Conservation (phyloP, 1,284 basidiomycete species). For the Heterobasidion annosum region DNA sequence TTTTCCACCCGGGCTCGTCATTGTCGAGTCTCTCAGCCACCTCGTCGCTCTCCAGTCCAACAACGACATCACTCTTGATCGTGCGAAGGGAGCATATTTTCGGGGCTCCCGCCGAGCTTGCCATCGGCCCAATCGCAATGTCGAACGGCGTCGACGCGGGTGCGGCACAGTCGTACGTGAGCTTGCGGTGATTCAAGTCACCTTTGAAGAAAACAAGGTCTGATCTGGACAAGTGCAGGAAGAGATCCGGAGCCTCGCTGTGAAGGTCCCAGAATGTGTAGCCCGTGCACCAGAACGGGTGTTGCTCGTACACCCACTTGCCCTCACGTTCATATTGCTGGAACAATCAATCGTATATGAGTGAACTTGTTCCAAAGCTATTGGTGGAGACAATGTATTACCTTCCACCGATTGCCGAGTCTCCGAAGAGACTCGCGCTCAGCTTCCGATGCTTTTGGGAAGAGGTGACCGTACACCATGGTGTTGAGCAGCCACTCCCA, state of each 20-base stretch:
- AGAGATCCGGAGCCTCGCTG: constrained; percentile 87
- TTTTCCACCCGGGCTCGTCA: constrained; percentile 93
- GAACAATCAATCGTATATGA: constrained; percentile 4
- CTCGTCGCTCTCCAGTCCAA: constrained; percentile 64
- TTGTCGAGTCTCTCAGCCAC: constrained; percentile 79
- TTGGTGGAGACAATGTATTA: constrained; percentile 16
- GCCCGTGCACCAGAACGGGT: constrained; percentile 96
- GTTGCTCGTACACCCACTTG: constrained; percentile 94
- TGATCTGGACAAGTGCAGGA: constrained; percentile 84
- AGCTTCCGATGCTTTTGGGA: constrained; percentile 71
- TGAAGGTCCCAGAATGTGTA: constrained; percentile 93
- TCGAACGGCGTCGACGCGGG: constrained; percentile 89
- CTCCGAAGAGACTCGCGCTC: constrained; percentile 79
- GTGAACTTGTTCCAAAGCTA: not conserved
- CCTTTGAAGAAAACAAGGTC: constrained; percentile 97
- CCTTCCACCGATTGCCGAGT: constrained; percentile 90
- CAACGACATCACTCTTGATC: constrained; percentile 82
- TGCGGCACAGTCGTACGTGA: constrained; percentile 86
- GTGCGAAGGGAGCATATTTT: constrained; percentile 71
- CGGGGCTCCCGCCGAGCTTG: constrained; percentile 67
- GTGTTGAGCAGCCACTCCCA: constrained; percentile 92
- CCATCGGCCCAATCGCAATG: constrained; percentile 90
- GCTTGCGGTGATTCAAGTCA: constrained; percentile 66
- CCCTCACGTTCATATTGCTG: constrained; percentile 90
- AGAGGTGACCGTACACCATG: constrained; percentile 83